phyloP scores from a whole-genome alignment of 2,329 filamentous ascomycete genomes.

The Purpureocillium lavendulum region DNA sequence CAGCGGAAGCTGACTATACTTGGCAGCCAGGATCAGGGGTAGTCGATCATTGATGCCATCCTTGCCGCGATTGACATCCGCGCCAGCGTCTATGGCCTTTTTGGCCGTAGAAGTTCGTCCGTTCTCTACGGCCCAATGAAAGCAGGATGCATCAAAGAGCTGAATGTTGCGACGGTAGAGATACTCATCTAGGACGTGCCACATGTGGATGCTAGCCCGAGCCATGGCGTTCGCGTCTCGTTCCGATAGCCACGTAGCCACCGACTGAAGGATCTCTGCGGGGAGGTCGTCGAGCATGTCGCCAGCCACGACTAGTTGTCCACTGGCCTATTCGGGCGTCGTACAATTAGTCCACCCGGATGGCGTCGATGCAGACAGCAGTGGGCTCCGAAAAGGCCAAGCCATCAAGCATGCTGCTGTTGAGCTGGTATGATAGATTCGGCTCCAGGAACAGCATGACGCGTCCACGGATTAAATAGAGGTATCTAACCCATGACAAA shows the following conservation, averaged over 20 bases:
- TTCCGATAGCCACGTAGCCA: background rate
- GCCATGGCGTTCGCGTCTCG: background rate
- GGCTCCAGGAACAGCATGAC: too few species aligned
- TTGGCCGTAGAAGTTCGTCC: background rate
- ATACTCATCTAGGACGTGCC: background rate
- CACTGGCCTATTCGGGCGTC: too few species aligned
- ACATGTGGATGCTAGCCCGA: background rate
- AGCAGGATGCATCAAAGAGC: background rate
- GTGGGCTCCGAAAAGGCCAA: too few species aligned
- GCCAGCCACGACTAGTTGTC: too few species aligned
- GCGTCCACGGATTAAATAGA: too few species aligned
- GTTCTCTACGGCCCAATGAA: background rate
- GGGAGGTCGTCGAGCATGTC: slow-evolving; percentile 1
- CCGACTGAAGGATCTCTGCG: background rate
- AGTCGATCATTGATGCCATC: background rate
- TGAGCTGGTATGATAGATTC: too few species aligned
- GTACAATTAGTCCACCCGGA: too few species aligned
- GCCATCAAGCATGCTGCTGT: too few species aligned
- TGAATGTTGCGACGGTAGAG: background rate
- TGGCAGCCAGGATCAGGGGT: background rate
- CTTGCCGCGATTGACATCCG: background rate
- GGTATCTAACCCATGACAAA: too few species aligned
- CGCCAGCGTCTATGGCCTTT: background rate
- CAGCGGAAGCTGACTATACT: background rate
- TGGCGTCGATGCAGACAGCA: too few species aligned